A percentile compares a stretch with the other conserved stretches of the same genome.
Conservation (phyloP, 176 grass and related monocot species). For the Triticum dicoccoides region DNA sequence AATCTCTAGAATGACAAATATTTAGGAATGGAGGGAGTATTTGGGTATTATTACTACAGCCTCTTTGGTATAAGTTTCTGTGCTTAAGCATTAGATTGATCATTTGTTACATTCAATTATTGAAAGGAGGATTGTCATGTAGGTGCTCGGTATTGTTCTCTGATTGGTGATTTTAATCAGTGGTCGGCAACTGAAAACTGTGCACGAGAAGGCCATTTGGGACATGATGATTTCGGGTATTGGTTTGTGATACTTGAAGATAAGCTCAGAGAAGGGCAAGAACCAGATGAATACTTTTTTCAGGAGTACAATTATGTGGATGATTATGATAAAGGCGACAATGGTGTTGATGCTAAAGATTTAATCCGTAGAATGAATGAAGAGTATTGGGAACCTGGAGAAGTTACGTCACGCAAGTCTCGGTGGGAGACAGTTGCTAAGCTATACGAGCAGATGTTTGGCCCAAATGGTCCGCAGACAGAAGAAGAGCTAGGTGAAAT, state of each 20-base stretch:
- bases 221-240: slow-evolving; percentile 98
- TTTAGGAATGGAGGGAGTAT: not conserved
- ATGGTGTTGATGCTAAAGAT: slow-evolving; percentile 66
- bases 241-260: slow-evolving; percentile 93
- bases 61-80: slow-evolving; percentile 1
- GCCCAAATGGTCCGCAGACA: slow-evolving; percentile 79
- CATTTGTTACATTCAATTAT: slow-evolving; percentile 19
- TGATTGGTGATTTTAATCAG: slow-evolving; percentile 91
- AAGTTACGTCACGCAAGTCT: slow-evolving; percentile 53
- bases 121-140: slow-evolving; percentile 27
- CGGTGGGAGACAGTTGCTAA: slow-evolving; percentile 75
- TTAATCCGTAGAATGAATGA: slow-evolving; percentile 65
- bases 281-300: slow-evolving; percentile 85
- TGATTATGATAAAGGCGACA: slow-evolving; percentile 97
- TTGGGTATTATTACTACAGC: not conserved
- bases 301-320: slow-evolving; percentile 95
- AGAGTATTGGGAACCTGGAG: slow-evolving; percentile 93
- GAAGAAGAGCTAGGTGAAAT: slow-evolving; percentile 90
- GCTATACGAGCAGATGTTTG: slow-evolving; percentile 97
- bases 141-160: slow-evolving; percentile 87
- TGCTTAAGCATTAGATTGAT: slow-evolving; percentile 5
- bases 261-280: slow-evolving; percentile 80
- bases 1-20: too few relatives aligned
- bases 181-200: slow-evolving; percentile 68
- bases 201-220: slow-evolving; percentile 89